Evolutionary conservation across 768 basidiomycete genomes (phyloP).

Genomic region (Termitomyces sp.): DNA sequence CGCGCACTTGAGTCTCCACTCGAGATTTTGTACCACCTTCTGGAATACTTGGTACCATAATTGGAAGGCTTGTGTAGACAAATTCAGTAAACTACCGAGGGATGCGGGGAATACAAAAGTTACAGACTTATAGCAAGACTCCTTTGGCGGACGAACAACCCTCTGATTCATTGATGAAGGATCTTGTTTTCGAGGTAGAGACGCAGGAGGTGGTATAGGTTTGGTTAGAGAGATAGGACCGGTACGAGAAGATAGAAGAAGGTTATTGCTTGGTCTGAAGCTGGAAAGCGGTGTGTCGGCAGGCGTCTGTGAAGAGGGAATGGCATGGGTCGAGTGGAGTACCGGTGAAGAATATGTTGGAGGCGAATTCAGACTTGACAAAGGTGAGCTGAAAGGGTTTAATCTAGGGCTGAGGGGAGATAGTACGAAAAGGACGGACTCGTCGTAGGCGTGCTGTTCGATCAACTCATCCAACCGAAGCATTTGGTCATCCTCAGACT

Average conservation of each 20-base stretch:
- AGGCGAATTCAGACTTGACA: conserved; percentile 27
- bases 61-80: conserved; percentile 54
- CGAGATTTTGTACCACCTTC: conserved; percentile 83
- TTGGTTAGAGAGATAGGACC: conserved; percentile 49
- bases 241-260: conserved; percentile 31
- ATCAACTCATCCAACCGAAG: conserved; percentile 71
- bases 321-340: conserved; percentile 22
- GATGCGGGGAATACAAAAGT: conserved; percentile 11
- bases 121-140: conserved; percentile 71
- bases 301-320: conserved; percentile 13
- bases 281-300: conserved; percentile 21
- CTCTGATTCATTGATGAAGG: conserved; percentile 46
- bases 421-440: conserved; percentile 43
- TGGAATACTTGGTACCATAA: conserved; percentile 82
- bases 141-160: conserved; percentile 70
- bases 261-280: conserved; percentile 24
- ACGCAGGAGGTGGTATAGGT: conserved; percentile 64
- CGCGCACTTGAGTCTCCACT: conserved; percentile 92
- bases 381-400: conserved; percentile 28
- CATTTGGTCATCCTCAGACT: conserved; percentile 52
- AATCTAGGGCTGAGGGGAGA: conserved; percentile 8
- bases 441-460: conserved; percentile 71
- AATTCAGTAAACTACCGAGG: conserved; percentile 11
- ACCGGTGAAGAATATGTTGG: conserved; percentile 29
- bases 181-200: conserved; percentile 54